phyloP scores from a whole-genome alignment of 257 asterid genomes.

The Forsythia viridissima region DNA sequence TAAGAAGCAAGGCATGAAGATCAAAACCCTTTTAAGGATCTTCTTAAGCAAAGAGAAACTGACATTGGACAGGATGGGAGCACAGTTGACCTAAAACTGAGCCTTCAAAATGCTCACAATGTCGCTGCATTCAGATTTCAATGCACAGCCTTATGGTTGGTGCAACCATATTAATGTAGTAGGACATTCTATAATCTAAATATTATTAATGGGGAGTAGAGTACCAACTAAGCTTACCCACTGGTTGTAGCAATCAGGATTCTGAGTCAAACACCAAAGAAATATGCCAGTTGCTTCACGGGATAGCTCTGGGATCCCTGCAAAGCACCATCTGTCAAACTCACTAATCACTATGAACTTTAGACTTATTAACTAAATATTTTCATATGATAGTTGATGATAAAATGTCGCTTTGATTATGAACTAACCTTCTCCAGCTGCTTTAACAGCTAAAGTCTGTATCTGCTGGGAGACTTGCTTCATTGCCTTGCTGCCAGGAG shows the following conservation, averaged over 20 bases:
- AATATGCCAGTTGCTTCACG: slow-evolving; percentile 68
- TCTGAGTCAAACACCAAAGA: slow-evolving; percentile 80
- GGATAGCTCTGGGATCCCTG: slow-evolving; percentile 72
- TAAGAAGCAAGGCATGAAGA: neutral
- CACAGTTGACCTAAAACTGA: neutral
- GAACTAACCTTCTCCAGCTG: slow-evolving; percentile 66
- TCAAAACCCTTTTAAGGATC: neutral
- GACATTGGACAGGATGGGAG: neutral
- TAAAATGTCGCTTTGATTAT: neutral
- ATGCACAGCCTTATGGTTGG: neutral
- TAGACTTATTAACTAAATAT: neutral
- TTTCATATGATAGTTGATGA: neutral
- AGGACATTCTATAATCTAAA: neutral
- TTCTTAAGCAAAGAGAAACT: slow-evolving; percentile 5
- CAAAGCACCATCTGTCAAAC: slow-evolving; percentile 26
- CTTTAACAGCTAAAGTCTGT: slow-evolving; percentile 51
- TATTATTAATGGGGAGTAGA: neutral
- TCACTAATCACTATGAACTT: neutral
- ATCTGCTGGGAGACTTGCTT: slow-evolving; percentile 73
- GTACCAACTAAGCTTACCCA: slow-evolving; percentile 56
- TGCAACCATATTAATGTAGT: neutral
- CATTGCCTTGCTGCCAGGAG: slow-evolving; percentile 86
- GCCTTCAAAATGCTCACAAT: neutral
- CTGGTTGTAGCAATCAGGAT: slow-evolving; percentile 72
- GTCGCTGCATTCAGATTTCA: neutral